A percentile compares a stretch with the other conserved stretches of the same genome.
Evolutionary conservation across 164 flowering plant species (phyloP).

Genomic region (Buxus sempervirens): DNA sequence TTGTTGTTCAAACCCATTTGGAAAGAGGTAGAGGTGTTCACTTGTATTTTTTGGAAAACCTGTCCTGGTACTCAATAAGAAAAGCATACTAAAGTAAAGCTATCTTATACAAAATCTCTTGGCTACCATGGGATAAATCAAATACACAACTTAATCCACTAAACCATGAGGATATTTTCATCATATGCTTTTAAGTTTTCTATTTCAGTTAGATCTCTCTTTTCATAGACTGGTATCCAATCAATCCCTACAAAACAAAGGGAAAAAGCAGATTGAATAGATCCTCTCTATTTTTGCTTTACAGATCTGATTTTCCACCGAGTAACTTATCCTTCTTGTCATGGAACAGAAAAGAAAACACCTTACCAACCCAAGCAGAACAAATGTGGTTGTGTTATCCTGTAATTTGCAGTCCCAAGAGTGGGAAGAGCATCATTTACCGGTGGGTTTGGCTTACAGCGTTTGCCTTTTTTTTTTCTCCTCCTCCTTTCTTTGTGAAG

Average conservation of each 20-base stretch:
- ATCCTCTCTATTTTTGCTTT: neutral
- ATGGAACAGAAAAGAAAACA: slow-evolving; percentile 54
- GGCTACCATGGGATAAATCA: too few relatives aligned
- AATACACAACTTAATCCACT: too few relatives aligned
- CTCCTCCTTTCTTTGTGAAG: too few relatives aligned
- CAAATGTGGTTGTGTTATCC: slow-evolving; percentile 66
- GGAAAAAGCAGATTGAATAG: neutral
- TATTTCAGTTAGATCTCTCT: too few relatives aligned
- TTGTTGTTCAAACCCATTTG: slow-evolving; percentile 58
- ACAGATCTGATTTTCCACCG: neutral
- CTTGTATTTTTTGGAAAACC: neutral
- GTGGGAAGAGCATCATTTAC: slow-evolving; percentile 11
- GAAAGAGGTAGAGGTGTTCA: slow-evolving; percentile 49
- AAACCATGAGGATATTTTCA: too few relatives aligned
- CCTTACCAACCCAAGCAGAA: slow-evolving; percentile 36
- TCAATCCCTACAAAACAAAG: neutral
- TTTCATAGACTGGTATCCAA: too few relatives aligned
- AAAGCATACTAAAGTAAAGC: too few relatives aligned
- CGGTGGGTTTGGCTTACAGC: slow-evolving; percentile 19
- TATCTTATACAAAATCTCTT: too few relatives aligned
- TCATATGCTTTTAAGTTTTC: too few relatives aligned
- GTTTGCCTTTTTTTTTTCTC: too few relatives aligned
- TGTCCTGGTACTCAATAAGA: neutral
- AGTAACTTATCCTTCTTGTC: neutral
- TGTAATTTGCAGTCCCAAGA: slow-evolving; percentile 30